phyloP scores from a whole-genome alignment of 2,329 filamentous ascomycete genomes.

The Aspergillus sp. region DNA sequence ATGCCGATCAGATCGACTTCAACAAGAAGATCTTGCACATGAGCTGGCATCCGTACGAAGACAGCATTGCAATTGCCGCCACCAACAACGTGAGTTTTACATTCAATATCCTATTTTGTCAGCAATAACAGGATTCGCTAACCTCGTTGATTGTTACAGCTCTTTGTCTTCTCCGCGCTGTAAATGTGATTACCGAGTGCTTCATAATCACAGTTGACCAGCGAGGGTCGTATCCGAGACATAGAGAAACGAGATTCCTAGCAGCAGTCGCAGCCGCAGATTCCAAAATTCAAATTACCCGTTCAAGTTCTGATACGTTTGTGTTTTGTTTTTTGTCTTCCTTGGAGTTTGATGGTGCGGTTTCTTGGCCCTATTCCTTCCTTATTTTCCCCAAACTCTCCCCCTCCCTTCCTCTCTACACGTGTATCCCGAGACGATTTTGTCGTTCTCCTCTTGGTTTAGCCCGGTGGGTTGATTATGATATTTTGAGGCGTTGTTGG shows the following conservation, averaged over 20 bases:
- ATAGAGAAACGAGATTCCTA: conserved; percentile 15
- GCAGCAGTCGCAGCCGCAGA: conserved; percentile 15
- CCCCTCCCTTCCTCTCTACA: conserved; percentile 3
- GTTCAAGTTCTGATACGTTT: conserved; percentile 12
- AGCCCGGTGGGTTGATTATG: conserved; percentile 5
- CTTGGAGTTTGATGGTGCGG: conserved; percentile 14
- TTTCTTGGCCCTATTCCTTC: conserved; percentile 7
- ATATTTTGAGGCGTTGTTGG: conserved; percentile 21
- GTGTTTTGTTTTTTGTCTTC: conserved; percentile 6
- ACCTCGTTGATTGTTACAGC: conserved; percentile 37
- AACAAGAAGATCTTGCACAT: conserved; percentile 99
- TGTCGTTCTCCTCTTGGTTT: conserved; percentile 1
- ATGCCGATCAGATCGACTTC: conserved; percentile 98
- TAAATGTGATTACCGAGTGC: conserved; percentile 25
- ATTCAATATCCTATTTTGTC: neutral
- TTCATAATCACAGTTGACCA: neutral
- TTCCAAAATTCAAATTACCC: conserved; percentile 18
- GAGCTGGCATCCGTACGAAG: conserved; percentile 99
- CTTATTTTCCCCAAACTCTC: conserved; percentile 4
- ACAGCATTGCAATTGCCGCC: conserved; percentile 98
- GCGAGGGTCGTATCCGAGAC: neutral
- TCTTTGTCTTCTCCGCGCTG: conserved; percentile 75
- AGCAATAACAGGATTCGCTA: conserved; percentile 3
- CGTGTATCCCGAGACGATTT: conserved; percentile 3
- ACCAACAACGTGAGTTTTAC: conserved; percentile 87